Base-by-base conservation (phyloP, 441 rosid genomes). In the Breynia disticha region DNA sequence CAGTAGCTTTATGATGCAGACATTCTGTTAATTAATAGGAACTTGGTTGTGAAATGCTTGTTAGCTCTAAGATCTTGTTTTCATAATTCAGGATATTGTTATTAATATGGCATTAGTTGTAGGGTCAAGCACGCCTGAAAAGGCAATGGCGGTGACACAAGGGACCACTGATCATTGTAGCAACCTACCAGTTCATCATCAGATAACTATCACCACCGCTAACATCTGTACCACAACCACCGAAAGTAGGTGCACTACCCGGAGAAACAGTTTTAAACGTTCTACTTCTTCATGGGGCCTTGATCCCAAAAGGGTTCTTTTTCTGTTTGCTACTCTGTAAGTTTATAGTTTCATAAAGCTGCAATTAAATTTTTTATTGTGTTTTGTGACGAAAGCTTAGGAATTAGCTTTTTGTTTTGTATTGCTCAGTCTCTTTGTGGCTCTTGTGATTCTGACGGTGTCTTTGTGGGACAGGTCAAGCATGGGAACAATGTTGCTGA, bases 271-370 rank as follows among this genome's bases (percentile, higher is more conserved):
- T 66, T 76, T 81, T 70, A 83, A 84, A 69, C 77, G 89, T 4
- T 61, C 84, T 49, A 61, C 77, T 7, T 18, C 66, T 15, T 65
- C 79, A 44, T 82, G 93, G 95, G 59, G 61, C 47, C 63, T 85
- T 44, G 95, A 85, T 75, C 96, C 98, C 16, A 87, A 74, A 77
- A 85, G 86, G 73, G 68, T 91, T 51, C 89, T 91, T 55, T 62
- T 87, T 75, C 66, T 91, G 62, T 91, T 91, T 35, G 98, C 98
- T 50, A 82, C 96, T 17, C 61, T 91, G 98, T 91, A 69, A 75
- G 95, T 72, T 17, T n/a, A n/a, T 28, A 32, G 17, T 4, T 16
- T 13, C 20, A 21, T 7, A 42, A 43, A 17, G 2, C 19, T 41
- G 44, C 48, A 44, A 20, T 16, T 14, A 12, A 19, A 16, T 16